Evolutionary conservation across 352 stramenopile genomes (phyloP), one percentile per base, ranked within the genome.

Genomic region (Globisporangium polare): DNA sequence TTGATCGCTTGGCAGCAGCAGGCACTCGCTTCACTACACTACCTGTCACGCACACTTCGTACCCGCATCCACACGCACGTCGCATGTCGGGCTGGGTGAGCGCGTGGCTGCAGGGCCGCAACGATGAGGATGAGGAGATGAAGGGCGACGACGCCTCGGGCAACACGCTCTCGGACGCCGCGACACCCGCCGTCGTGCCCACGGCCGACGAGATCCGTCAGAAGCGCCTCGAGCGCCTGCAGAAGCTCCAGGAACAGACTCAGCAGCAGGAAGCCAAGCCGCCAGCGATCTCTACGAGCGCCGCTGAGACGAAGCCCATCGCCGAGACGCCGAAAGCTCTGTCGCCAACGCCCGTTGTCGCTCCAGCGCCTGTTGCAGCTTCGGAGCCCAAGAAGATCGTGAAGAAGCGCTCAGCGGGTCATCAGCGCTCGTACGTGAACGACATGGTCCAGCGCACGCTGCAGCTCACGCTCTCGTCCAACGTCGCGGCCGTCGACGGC

Each of bases 381-480:
- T n/a, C n/a, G n/a, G 45, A 65, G 29, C 43, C 54, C 0, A 62
- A 53, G 31, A 75, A 82, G 43, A 68, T 75, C 52, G 75, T 69
- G 53, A 71, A 75, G 37, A 68, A 65, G 4, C 47, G 67, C 9
- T 71, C 66, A 45, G 45, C 26, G 3, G 62, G 35, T 27, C 42
- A 61, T 0, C 71, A 74, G 7, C 73, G 77, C n/a, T 63, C 69
- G 59, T 89, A 89, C 65, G 63, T 89, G 35, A 92, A 91, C 66
- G 81, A 94, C 58, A 81, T 91, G 72, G 66, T 91, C 26, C 76
- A 91, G 67, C 83, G 84, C 20, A 68, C 83, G 6, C 67, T 91
- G 52, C 79, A 74, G 62, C 68, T 90, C 33, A 94, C 84, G 60
- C 64, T 94, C 9, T 80, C 68, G 9, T 65, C 63, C 41, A 49